Evolutionary conservation across 768 basidiomycete species (phyloP).

Genomic region (Kwoniella sp.): DNA sequence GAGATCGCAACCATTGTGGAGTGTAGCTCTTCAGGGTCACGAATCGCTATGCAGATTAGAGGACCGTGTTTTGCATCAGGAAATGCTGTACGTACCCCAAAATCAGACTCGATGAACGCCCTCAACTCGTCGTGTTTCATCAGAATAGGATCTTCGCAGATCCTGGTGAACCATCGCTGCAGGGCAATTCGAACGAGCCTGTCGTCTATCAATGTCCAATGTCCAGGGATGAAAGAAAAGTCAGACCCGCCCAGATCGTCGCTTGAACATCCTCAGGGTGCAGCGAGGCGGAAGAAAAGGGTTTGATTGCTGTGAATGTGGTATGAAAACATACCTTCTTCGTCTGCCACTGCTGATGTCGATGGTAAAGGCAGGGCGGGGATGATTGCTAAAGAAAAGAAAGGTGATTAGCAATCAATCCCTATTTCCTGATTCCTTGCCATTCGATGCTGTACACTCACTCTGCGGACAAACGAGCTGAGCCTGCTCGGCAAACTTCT

Average conservation of each 20-base stretch:
- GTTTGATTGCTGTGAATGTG: not conserved
- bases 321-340: slow-evolving; percentile 64
- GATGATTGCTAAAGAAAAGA: slow-evolving; percentile 65
- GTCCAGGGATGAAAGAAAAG: slow-evolving; percentile 7
- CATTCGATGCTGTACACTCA: slow-evolving; percentile 20
- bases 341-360: slow-evolving; percentile 94
- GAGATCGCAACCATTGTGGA: too few relatives aligned
- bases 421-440: not conserved
- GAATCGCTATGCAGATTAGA: too few relatives aligned
- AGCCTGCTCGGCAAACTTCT: slow-evolving; percentile 87
- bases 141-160: slow-evolving; percentile 88
- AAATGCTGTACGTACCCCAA: slow-evolving; percentile 63
- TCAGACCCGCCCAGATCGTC: not conserved
- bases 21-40: too few relatives aligned
- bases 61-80: too few relatives aligned
- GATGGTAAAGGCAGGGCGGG: slow-evolving; percentile 94
- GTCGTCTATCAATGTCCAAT: too few relatives aligned
- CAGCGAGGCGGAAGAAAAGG: not conserved
- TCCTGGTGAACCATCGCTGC: slow-evolving; percentile 88
- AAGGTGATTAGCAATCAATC: not conserved
- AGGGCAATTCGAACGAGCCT: slow-evolving; percentile 90
- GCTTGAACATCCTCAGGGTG: not conserved
- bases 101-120: slow-evolving; percentile 94
- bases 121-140: slow-evolving; percentile 88
- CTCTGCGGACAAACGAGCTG: slow-evolving; percentile 88